Conservation (phyloP, 768 basidiomycete genomes). For the Mycena pura region DNA sequence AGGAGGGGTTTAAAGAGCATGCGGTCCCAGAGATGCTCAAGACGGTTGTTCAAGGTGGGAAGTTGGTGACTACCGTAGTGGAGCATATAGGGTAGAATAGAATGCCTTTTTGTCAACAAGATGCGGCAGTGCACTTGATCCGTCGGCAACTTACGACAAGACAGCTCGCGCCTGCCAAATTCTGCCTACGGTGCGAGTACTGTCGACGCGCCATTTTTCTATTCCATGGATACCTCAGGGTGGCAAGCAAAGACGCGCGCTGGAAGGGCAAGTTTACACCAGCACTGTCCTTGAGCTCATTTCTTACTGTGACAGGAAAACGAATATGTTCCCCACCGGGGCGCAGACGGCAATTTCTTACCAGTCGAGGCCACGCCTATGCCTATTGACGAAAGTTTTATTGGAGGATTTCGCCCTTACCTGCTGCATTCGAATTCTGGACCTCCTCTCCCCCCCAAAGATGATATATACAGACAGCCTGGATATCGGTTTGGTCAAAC, state of each 20-base stretch:
- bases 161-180: too few relatives aligned
- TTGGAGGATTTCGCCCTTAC: constrained; percentile 59
- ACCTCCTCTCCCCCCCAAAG: constrained; percentile 61
- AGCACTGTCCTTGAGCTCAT: not conserved
- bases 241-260: constrained; percentile 77
- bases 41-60: constrained; percentile 81
- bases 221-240: constrained; percentile 74
- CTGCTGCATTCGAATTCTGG: constrained; percentile 40
- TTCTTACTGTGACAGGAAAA: constrained; percentile 35
- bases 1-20: constrained; percentile 89
- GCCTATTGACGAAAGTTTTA: constrained; percentile 68
- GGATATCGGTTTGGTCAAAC: constrained; percentile 27
- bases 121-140: too few relatives aligned
- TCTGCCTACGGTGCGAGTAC: too few relatives aligned
- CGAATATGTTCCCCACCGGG: constrained; percentile 16
- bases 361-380: constrained; percentile 64
- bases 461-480: constrained; percentile 37
- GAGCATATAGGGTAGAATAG: constrained; percentile 79
- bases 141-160: too few relatives aligned
- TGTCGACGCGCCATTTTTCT: too few relatives aligned
- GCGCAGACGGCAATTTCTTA: constrained; percentile 52
- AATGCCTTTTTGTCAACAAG: too few relatives aligned
- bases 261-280: constrained; percentile 48
- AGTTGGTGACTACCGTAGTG: constrained; percentile 86
- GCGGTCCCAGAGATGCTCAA: constrained; percentile 96